Evolutionary conservation across 805 yeast genomes (phyloP), one percentile per base, ranked within the genome.

Genomic region (Saccharomyces eubayanus): DNA sequence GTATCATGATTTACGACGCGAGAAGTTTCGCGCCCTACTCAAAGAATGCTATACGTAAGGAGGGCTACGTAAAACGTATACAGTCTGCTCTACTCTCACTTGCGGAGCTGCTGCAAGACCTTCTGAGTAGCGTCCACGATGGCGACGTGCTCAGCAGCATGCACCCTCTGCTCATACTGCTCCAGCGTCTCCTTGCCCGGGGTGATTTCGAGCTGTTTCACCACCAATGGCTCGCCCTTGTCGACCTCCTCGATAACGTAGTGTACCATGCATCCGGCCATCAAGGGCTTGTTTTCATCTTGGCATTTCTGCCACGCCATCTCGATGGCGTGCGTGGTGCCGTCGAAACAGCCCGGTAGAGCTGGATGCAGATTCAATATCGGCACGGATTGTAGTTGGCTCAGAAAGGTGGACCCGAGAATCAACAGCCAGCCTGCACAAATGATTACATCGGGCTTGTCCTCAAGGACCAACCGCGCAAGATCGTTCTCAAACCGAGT

Each of bases 361-460:
- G 99, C 98, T 5, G 99, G 99, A 68, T 94, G 99, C 56, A 94
- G 74, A 65, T 94, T 94, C 63, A 94, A 90, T 58, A 94, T 91
- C 40, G 91, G 88, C 29, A 90, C 78, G 2, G 77, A 68, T 50
- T 75, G 80, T 31, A 91, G 70, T 2, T 91, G 90, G 43, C 74
- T 72, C 56, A 94, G 75, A 60, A 89, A 90, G 21, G 81, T 76
- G 3, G 89, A 83, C 1, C 97, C 87, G 55, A 94, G 76, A 55
- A 94, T 94, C 51, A 94, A 78, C 91, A 94, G 85, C 99, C 99
- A 94, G 1, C 99, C 99, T 4, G 99, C 99, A 72, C 99, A 94
- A 5, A 94, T 97, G 45, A 94, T 83, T 58, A 94, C 76, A 60
- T 87, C 88, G 4, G 98, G 98, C 59, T 77, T 77, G 31, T 68